phyloP scores from a whole-genome alignment of 192 early-diverging fungal species.

The Linnemannia exigua region DNA sequence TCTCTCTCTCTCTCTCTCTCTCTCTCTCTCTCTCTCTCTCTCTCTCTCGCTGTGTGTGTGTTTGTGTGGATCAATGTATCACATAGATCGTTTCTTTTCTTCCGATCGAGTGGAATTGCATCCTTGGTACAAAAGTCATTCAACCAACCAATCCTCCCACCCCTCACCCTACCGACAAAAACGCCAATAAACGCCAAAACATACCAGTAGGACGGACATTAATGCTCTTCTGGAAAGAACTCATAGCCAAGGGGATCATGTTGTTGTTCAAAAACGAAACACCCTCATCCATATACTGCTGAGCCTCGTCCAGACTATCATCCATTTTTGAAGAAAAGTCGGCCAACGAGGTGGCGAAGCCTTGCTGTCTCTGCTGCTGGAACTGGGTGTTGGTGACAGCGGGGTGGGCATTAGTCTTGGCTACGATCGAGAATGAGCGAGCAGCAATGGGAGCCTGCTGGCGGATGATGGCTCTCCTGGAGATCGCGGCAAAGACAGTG shows the following conservation, averaged over 20 bases:
- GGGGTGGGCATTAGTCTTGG: not conserved
- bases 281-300: conserved; percentile 51
- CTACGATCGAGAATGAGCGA: conserved; percentile 25
- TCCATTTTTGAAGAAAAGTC: conserved; percentile 39
- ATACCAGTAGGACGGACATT: conserved; percentile 52
- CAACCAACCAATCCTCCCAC: too few species aligned
- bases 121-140: too few species aligned
- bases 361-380: conserved; percentile 15
- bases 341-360: conserved; percentile 29
- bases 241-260: conserved; percentile 54
- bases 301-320: conserved; percentile 36
- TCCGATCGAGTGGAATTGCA: too few species aligned
- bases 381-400: not conserved
- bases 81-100: too few species aligned
- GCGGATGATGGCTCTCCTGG: conserved; percentile 2
- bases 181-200: too few species aligned
- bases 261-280: conserved; percentile 43
- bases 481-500: not conserved
- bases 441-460: not conserved
- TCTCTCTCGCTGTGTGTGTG: too few species aligned
- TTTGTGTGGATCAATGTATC: too few species aligned
- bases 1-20: too few species aligned
- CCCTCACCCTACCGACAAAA: too few species aligned
- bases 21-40: too few species aligned
- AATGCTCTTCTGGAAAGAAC: conserved; percentile 54